Percentiles rank a stretch among this genome's conserved stretches.
These are phyloP conservation scores for Passalora sequoiae DNA, from an alignment of 2,329 filamentous ascomycete species.

Conservation along the genomic window DNA sequence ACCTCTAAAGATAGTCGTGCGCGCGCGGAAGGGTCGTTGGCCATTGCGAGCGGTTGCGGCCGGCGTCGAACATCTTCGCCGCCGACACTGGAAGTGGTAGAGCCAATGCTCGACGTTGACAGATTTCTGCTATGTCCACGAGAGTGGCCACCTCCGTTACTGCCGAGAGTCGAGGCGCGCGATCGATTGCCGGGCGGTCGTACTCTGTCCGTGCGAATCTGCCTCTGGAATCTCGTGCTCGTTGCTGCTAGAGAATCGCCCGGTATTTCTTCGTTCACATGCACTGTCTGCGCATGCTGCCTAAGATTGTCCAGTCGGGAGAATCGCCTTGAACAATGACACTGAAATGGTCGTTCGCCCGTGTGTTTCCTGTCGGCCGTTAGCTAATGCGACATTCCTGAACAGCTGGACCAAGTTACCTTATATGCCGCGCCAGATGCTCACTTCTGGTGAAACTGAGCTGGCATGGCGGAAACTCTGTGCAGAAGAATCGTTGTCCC, in stretches of 20 bases:
- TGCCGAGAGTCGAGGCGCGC: constrained; percentile 71
- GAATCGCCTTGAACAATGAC: constrained; percentile 88
- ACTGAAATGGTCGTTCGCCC: constrained; percentile 92
- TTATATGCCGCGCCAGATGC: constrained; percentile 88
- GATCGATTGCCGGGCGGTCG: constrained; percentile 67
- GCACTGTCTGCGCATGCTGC: constrained; percentile 95
- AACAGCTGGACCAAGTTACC: constrained; percentile 53
- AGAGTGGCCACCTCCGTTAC: constrained; percentile 58
- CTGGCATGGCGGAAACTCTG: constrained; percentile 87
- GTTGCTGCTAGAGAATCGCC: constrained; percentile 88
- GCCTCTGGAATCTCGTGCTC: constrained; percentile 84
- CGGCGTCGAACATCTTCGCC: constrained; percentile 65
- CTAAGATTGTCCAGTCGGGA: constrained; percentile 90
- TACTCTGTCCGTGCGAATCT: constrained; percentile 82
- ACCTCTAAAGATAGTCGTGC: constrained; percentile 62
- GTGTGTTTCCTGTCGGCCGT: constrained; percentile 73
- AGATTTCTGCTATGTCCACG: constrained; percentile 79
- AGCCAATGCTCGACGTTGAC: constrained; percentile 81
- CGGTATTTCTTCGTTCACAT: constrained; percentile 95
- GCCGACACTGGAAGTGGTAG: constrained; percentile 64
- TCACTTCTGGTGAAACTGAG: constrained; percentile 94
- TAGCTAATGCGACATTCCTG: neutral
- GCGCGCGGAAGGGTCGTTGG: constrained; percentile 56
- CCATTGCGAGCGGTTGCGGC: constrained; percentile 76
- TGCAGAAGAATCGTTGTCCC: constrained; percentile 92